Percentiles rank a stretch among this genome's conserved stretches.
phyloP scores from a whole-genome alignment of 148 eudicot genomes.

The Polygonum maritimum region DNA sequence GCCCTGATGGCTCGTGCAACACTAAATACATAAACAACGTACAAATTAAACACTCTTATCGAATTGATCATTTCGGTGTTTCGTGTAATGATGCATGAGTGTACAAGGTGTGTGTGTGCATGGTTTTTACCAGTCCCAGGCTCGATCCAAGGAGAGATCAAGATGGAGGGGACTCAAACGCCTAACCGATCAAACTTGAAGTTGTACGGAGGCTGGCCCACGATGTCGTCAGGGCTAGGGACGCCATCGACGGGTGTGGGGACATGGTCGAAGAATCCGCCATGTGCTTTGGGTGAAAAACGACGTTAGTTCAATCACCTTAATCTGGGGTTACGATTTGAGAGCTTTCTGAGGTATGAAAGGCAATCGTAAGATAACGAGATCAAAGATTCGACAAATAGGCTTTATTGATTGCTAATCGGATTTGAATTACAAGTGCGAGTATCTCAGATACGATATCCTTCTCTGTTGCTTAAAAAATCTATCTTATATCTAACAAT shows the following conservation, averaged over 20 bases:
- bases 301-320: too few species aligned
- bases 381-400: too few species aligned
- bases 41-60: slow-evolving; percentile 20
- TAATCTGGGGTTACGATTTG: too few species aligned
- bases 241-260: slow-evolving; percentile 55
- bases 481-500: too few species aligned
- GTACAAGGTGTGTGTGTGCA: slow-evolving; percentile 20
- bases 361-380: too few species aligned
- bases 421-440: too few species aligned
- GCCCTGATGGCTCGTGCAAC: slow-evolving; percentile 48
- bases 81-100: too few species aligned
- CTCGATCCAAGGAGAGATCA: slow-evolving; percentile 76
- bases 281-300: slow-evolving; percentile 22
- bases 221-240: slow-evolving; percentile 68
- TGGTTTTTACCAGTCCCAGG: slow-evolving; percentile 70
- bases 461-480: too few species aligned
- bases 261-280: slow-evolving; percentile 82
- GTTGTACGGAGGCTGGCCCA: slow-evolving; percentile 47
- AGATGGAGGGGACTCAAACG: slow-evolving; percentile 63
- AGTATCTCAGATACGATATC: too few species aligned
- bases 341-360: too few species aligned
- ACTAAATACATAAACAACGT: slow-evolving; percentile 23
- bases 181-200: slow-evolving; percentile 69
- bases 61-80: slow-evolving; percentile 9
- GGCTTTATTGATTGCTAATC: too few species aligned